A percentile compares a stretch with the other conserved stretches of the same genome.
Evolutionary conservation across 2,329 filamentous ascomycete genomes (phyloP).

Genomic region (Trichoderma asperellum): DNA sequence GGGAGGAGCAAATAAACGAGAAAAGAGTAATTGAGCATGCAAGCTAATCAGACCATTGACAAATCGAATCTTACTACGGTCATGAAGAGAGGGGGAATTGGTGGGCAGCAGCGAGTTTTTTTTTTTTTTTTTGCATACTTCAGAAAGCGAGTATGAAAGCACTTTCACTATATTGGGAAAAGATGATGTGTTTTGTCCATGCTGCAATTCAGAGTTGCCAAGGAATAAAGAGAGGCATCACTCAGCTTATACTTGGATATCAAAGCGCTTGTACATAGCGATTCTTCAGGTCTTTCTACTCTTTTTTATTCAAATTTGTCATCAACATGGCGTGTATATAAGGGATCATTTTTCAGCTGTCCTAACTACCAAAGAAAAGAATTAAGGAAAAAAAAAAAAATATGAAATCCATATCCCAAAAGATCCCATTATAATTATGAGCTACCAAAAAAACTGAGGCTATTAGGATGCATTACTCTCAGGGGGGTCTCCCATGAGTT

Average conservation of each 20-base stretch:
- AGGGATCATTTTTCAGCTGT: slow-evolving; percentile 1
- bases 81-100: slow-evolving; percentile 2
- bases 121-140: slow-evolving; percentile 2
- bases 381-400: too few species aligned
- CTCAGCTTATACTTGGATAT: slow-evolving; percentile 24
- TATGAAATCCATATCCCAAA: background rate
- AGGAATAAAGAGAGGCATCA: background rate
- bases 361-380: background rate
- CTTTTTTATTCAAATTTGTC: slow-evolving; percentile 11
- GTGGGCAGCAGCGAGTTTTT: background rate
- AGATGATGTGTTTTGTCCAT: background rate
- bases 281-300: background rate
- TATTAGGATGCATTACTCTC: slow-evolving; percentile 30
- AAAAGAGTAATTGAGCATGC: background rate
- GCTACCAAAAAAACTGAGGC: background rate
- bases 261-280: slow-evolving; percentile 20
- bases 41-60: background rate
- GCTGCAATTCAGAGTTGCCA: slow-evolving; percentile 12
- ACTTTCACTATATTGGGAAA: background rate
- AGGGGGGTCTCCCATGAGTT: slow-evolving; percentile 65
- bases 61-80: background rate
- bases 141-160: background rate
- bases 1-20: background rate
- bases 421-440: background rate
- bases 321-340: slow-evolving; percentile 15